A percentile compares a stretch with the other conserved stretches of the same genome.
Evolutionary conservation across 1,284 basidiomycete genomes (phyloP).

Genomic region (Porogramme epimiltina): DNA sequence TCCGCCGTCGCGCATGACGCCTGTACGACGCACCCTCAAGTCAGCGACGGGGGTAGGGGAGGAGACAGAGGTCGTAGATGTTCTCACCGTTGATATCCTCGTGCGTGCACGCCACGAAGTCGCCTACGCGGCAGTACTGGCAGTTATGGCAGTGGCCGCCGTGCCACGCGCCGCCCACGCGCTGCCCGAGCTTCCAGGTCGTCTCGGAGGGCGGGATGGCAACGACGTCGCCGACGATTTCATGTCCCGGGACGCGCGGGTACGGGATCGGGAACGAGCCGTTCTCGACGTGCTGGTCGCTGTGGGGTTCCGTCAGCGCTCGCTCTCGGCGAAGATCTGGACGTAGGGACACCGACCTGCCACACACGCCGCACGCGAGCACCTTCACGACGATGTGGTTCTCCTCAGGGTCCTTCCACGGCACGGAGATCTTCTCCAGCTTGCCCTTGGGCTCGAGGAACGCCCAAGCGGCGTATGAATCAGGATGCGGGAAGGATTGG

Average conservation of each 20-base stretch:
- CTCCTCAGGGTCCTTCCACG: slow-evolving; percentile 26
- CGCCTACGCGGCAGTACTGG: slow-evolving; percentile 23
- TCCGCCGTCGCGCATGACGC: slow-evolving; percentile 20
- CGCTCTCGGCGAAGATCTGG: neutral
- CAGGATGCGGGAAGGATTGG: slow-evolving; percentile 9
- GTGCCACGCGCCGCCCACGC: slow-evolving; percentile 31
- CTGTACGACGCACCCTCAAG: neutral
- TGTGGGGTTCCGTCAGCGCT: neutral
- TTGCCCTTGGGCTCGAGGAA: slow-evolving; percentile 21
- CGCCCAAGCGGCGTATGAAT: slow-evolving; percentile 27
- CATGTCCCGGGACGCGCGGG: slow-evolving; percentile 30
- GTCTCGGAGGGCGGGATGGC: slow-evolving; percentile 21
- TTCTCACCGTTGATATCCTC: slow-evolving; percentile 21
- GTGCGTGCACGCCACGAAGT: slow-evolving; percentile 23
- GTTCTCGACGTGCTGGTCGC: slow-evolving; percentile 23
- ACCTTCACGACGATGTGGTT: slow-evolving; percentile 28
- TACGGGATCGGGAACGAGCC: slow-evolving; percentile 9
- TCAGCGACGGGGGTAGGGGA: neutral
- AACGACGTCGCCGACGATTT: slow-evolving; percentile 31
- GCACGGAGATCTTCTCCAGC: slow-evolving; percentile 20
- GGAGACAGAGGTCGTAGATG: neutral
- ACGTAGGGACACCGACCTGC: slow-evolving; percentile 16
- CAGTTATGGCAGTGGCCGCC: slow-evolving; percentile 30
- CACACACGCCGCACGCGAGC: slow-evolving; percentile 30
- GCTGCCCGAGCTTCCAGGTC: slow-evolving; percentile 29